Base-by-base conservation (phyloP, 176 grass and related monocot species). In the Rhynchospora tenuis region DNA sequence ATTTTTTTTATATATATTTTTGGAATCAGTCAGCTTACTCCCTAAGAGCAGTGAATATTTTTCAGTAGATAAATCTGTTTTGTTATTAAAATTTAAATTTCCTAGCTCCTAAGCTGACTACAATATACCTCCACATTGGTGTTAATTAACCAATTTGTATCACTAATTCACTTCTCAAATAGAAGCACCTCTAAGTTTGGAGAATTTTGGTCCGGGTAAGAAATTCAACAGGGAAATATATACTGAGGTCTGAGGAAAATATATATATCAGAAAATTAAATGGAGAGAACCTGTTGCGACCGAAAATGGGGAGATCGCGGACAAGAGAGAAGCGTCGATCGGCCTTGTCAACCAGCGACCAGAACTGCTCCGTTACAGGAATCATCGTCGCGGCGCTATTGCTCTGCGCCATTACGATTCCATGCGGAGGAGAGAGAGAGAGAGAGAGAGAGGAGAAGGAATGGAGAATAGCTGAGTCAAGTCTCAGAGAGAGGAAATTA, bases 281-380 rank as follows among this genome's bases (percentile, higher is more conserved):
- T 13, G 63, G 9, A 52, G 0, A 70, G 22, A 38, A 87, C 88
- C 85, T 82, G 81, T 86, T 88, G 79, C 92, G 92, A 33, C 95
- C 95, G 68, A 87, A 85, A 2, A 85, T 78, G 59, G 92, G 90
- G 52, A 97, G 92, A 90, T 97, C 92, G 19, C 90, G 95, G 78
- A 97, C 92, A 77, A 87, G 90, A 65, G 90, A 89, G 81, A 98
- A 98, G 19, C 90, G 91, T 48, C 95, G 92, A 83, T 98, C 95
- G 11, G 89, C 95, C 89, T 98, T 98, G 87, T 94, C 95, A n/a
- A 98, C 85, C 58, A 97, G 85, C 29, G 88, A 82, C 94, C 94
- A 94, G 89, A 94, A 98, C 78, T 92, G 90, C 85, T 98, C 95
- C 11, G 76, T 78, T n/a, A 86, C 78, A 68, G 85, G 88, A 46